Base-by-base conservation (phyloP, 139 green algal species). In the Protoeuglena noctilucae region DNA sequence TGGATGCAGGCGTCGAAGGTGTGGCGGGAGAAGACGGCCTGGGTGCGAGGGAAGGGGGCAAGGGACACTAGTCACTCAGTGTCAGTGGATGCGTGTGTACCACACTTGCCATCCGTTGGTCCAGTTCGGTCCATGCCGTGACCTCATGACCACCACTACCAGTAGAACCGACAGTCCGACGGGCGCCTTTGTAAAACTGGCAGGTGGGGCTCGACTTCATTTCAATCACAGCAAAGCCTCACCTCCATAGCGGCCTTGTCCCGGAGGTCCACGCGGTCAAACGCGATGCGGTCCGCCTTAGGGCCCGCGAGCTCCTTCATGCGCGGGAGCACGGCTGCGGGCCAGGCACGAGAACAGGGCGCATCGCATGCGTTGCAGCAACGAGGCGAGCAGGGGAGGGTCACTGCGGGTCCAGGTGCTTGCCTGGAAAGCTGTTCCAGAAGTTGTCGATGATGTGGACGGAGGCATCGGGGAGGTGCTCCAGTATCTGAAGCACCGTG, bases 1-100 rank as follows among this genome's bases (percentile, higher is more conserved):
- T 96, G 88, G 48, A 96, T 89, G 3, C 88, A 76, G 16, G 82
- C 82, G 66, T 90, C 78, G 65, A 88, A 87, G 49, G 72, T 83
- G 71, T 16, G 48, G 28, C 41, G 47, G 49, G 67, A 48, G 48
- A 16, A 29, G 24, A 26, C 23, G 41, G 43, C 27, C 3, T 57
- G 41, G 23, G 19, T 24, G 28, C 19, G 26, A 65, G n/a, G 40
- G n/a, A 25, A 46, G 14, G 14, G 14, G 39, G 14, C 14, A 16
- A 46, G 14, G 39, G 14, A 46, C 16, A 14, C 39, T 16, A 46
- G 14, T 46, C 39, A n/a, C 39, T 14, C 14, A 46, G 39, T 46
- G 39, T 46, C 16, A 16, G 14, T 46, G 39, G 39, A 46, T 14
- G 16, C 14, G 39, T 14, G 39, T 46, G 39, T 14, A 46, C 14